Conservation (phyloP, 2,329 filamentous ascomycete species). For the Cladosporium sp. region DNA sequence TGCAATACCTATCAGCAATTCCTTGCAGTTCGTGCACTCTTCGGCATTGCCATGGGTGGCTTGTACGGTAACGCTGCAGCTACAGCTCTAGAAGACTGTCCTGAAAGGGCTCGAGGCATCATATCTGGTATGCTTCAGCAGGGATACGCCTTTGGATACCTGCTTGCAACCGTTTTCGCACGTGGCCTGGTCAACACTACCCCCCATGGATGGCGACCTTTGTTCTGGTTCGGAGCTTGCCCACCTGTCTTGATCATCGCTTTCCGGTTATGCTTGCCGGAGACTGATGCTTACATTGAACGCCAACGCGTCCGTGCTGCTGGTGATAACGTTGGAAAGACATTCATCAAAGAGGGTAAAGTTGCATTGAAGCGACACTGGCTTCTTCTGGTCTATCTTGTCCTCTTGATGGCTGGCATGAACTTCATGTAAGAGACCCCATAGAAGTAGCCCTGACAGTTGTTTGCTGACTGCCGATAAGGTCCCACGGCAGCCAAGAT, state of each 20-base stretch:
- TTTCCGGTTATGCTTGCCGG: conserved; percentile 72
- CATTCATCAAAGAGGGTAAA: conserved; percentile 73
- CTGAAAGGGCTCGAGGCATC: conserved; percentile 54
- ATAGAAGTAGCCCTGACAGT: too few relatives aligned
- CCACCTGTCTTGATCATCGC: conserved; percentile 77
- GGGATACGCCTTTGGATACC: conserved; percentile 61
- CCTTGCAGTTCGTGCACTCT: conserved; percentile 55
- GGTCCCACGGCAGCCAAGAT: conserved; percentile 68
- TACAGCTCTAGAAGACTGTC: conserved; percentile 60
- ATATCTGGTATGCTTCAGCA: conserved; percentile 61
- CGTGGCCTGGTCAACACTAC: conserved; percentile 70
- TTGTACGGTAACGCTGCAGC: conserved; percentile 60
- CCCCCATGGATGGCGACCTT: conserved; percentile 72
- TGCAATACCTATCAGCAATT: conserved; percentile 56
- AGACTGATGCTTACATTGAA: conserved; percentile 69
- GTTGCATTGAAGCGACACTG: conserved; percentile 76
- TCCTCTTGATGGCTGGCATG: conserved; percentile 84
- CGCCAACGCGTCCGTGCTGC: conserved; percentile 61
- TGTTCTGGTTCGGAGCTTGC: conserved; percentile 85
- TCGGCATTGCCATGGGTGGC: conserved; percentile 62
- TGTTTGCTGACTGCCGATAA: conserved; percentile 10
- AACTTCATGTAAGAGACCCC: conserved; percentile 66
- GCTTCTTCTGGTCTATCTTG: conserved; percentile 74
- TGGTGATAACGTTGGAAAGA: conserved; percentile 57
- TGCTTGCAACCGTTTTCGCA: conserved; percentile 45